Percentiles rank a stretch among this genome's conserved stretches.
Evolutionary conservation across 2,329 filamentous ascomycete genomes (phyloP).

Genomic region (Penicillium frequentans): DNA sequence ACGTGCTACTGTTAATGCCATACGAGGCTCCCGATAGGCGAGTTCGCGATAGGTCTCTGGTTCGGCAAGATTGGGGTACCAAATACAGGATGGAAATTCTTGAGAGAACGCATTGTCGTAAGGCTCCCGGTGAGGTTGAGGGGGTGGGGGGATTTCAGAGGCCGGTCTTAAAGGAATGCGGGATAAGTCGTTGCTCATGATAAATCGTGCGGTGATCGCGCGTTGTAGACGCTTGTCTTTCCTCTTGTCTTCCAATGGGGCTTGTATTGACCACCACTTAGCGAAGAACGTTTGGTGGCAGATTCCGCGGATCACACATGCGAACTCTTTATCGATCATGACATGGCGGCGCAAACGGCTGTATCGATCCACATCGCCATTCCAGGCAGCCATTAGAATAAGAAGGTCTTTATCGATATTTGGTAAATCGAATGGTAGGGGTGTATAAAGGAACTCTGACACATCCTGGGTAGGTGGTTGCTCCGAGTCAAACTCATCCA

Average conservation of each 20-base stretch:
- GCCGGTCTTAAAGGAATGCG: neutral
- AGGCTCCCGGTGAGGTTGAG: neutral
- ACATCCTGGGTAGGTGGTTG: neutral
- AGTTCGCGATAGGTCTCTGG: neutral
- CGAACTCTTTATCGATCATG: neutral
- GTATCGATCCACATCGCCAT: slow-evolving; percentile 23
- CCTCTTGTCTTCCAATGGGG: neutral
- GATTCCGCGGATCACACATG: neutral
- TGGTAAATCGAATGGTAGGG: neutral
- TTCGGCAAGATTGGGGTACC: neutral
- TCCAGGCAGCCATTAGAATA: slow-evolving; percentile 48
- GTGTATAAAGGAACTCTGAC: neutral
- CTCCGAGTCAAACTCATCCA: neutral
- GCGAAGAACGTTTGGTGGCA: neutral
- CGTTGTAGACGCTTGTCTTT: neutral
- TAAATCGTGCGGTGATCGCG: neutral
- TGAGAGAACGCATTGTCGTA: neutral
- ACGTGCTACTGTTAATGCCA: neutral
- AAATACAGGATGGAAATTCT: neutral
- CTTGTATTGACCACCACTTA: neutral
- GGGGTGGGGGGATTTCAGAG: neutral
- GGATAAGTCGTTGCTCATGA: neutral
- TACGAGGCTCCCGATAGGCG: neutral
- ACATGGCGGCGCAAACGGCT: neutral
- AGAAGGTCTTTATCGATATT: neutral